These are phyloP conservation scores for Xylariaceae sp. DNA, from an alignment of 2,329 filamentous ascomycete species.

Conservation along the genomic window DNA sequence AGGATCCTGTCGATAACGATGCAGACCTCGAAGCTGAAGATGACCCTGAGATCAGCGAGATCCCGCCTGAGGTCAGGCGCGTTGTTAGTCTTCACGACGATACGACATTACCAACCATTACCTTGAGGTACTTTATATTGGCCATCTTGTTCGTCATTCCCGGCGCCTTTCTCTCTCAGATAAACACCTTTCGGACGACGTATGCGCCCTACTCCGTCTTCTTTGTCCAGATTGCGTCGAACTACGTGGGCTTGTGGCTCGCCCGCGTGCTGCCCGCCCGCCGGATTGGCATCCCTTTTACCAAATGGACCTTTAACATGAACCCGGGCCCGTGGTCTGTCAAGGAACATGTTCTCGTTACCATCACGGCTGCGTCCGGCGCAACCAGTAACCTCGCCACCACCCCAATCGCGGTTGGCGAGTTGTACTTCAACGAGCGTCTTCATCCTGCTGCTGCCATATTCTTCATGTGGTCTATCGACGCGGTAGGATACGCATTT, in stretches of 20 bases:
- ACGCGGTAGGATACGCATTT: conserved; percentile 54
- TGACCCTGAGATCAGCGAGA: conserved; percentile 46
- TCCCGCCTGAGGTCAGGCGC: conserved; percentile 50
- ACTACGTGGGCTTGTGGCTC: conserved; percentile 49
- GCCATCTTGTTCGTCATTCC: conserved; percentile 50
- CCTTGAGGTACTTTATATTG: conserved; percentile 55
- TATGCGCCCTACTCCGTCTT: conserved; percentile 55
- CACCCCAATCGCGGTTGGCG: conserved; percentile 48
- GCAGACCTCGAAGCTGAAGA: conserved; percentile 35
- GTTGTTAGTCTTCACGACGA: conserved; percentile 55
- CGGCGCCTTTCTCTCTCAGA: conserved; percentile 52
- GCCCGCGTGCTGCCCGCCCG: conserved; percentile 45
- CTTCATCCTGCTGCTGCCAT: conserved; percentile 50
- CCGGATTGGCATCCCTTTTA: conserved; percentile 43
- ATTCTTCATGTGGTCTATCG: conserved; percentile 56
- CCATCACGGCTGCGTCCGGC: conserved; percentile 48
- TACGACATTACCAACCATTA: conserved; percentile 49
- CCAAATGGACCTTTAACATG: conserved; percentile 43
- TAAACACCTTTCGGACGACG: conserved; percentile 53
- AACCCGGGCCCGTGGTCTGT: conserved; percentile 53
- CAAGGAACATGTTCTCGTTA: conserved; percentile 54
- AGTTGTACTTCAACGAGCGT: conserved; percentile 50
- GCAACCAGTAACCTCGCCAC: conserved; percentile 48
- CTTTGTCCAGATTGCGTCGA: conserved; percentile 55
- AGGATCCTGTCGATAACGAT: conserved; percentile 24